Percentiles rank a stretch among this genome's conserved stretches.
These are phyloP conservation scores for Flueggea neowawraea DNA, from an alignment of 441 rosid genomes.

Conservation along the genomic window DNA sequence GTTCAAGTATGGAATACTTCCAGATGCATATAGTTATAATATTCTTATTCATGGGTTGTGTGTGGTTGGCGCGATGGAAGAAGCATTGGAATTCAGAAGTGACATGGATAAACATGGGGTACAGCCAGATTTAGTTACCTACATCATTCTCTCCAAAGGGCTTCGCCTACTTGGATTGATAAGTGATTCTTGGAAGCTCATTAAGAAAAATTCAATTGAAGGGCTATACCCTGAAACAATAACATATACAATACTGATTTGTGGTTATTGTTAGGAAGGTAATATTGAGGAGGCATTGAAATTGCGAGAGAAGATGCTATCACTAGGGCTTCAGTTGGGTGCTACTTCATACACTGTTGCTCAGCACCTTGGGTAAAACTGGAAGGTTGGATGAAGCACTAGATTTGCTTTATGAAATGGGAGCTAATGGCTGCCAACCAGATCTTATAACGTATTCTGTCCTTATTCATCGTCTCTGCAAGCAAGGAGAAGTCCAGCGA, in stretches of 20 bases:
- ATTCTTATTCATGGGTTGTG: conserved; percentile 76
- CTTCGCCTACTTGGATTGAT: conserved; percentile 50
- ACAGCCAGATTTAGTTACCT: conserved; percentile 69
- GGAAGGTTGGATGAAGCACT: conserved; percentile 51
- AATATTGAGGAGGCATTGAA: conserved; percentile 48
- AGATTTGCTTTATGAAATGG: conserved; percentile 44
- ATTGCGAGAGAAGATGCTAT: conserved; percentile 52
- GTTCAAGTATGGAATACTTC: conserved; percentile 70
- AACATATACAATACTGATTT: conserved; percentile 48
- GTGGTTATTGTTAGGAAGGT: conserved; percentile 57
- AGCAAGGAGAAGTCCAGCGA: conserved; percentile 48
- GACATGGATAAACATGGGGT: conserved; percentile 64
- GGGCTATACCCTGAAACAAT: conserved; percentile 56
- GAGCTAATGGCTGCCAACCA: conserved; percentile 41
- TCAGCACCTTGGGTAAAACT: conserved; percentile 62
- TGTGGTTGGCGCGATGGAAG: conserved; percentile 62
- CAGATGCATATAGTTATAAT: conserved; percentile 68
- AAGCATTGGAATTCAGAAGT: conserved; percentile 51
- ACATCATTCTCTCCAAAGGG: conserved; percentile 61
- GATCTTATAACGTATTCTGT: conserved; percentile 64
- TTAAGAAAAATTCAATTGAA: conserved; percentile 40
- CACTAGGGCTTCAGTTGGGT: conserved; percentile 45
- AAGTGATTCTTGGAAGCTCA: conserved; percentile 39
- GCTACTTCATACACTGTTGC: conserved; percentile 45
- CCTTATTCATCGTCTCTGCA: conserved; percentile 71